Percentiles rank a stretch among this genome's conserved stretches.
Conservation (phyloP, 2,329 filamentous ascomycete genomes). For the Sporothrix variecibatus region DNA sequence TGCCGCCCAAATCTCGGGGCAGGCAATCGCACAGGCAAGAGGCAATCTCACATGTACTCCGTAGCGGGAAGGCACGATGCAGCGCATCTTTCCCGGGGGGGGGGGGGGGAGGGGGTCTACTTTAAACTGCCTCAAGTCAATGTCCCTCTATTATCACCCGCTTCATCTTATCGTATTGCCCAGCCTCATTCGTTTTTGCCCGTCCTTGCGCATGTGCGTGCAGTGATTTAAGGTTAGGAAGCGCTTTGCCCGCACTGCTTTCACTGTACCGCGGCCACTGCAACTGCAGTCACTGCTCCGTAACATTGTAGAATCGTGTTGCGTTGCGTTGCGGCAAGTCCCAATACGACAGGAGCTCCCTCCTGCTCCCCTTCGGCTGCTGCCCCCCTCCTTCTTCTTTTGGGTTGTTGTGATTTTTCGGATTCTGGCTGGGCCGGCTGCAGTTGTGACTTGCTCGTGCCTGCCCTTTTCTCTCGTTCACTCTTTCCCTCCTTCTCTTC, state of each 20-base stretch:
- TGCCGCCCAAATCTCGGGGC: not conserved
- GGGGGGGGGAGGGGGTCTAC: not conserved
- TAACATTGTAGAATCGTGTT: not conserved
- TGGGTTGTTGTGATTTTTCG: constrained; percentile 1
- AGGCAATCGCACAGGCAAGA: not conserved
- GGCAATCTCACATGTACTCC: not conserved
- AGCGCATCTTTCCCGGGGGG: not conserved
- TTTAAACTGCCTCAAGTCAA: not conserved
- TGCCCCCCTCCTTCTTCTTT: constrained; percentile 10
- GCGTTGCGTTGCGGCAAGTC: not conserved
- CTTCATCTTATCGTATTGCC: not conserved
- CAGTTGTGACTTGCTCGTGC: not conserved
- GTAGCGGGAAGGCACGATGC: constrained; percentile 1
- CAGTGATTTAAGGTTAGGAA: not conserved
- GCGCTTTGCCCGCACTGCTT: not conserved
- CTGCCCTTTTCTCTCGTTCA: not conserved
- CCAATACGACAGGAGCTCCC: not conserved
- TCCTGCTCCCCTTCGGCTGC: not conserved
- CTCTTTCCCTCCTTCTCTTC: not conserved
- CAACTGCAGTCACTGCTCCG: not conserved
- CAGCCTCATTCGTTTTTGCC: not conserved
- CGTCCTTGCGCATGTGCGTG: not conserved
- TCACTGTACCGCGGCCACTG: not conserved
- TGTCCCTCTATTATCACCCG: not conserved
- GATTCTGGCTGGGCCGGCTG: not conserved